Conservation (phyloP, 148 eudicot genomes). For the Cornus controversa region DNA sequence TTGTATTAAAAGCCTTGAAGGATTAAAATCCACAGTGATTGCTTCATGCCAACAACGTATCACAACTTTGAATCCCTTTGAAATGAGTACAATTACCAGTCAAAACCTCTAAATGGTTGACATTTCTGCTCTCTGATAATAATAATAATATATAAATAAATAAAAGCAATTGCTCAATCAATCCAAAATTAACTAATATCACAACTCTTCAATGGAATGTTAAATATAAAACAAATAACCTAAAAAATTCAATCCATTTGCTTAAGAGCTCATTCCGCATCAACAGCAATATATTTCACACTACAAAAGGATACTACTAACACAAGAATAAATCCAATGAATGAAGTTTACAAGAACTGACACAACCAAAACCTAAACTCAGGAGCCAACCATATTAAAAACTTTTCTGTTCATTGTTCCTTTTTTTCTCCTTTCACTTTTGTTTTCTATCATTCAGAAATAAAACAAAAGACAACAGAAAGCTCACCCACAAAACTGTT, state of each 20-base stretch:
- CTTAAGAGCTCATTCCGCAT: neutral
- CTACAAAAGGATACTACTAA: slow-evolving; percentile 18
- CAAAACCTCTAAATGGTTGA: too few species aligned
- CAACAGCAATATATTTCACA: slow-evolving; percentile 23
- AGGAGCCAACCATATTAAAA: slow-evolving; percentile 8
- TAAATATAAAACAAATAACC: neutral
- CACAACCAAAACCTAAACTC: slow-evolving; percentile 16
- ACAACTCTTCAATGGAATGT: too few species aligned
- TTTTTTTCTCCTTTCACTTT: slow-evolving; percentile 13
- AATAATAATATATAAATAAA: too few species aligned
- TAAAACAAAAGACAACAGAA: slow-evolving; percentile 26
- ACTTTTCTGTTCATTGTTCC: neutral
- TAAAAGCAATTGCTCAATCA: too few species aligned
- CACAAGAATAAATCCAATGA: slow-evolving; percentile 85
- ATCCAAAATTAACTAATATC: too few species aligned
- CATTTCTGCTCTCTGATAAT: too few species aligned
- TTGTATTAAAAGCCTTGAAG: too few species aligned
- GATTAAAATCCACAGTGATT: too few species aligned
- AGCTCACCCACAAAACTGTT: slow-evolving; percentile 34
- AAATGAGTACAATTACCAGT: too few species aligned
- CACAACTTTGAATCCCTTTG: too few species aligned
- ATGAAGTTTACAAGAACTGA: slow-evolving; percentile 42
- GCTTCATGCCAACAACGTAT: too few species aligned
- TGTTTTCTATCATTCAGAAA: slow-evolving; percentile 20
- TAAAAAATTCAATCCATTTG: neutral